Percentiles rank a stretch among this genome's conserved stretches.
These are phyloP conservation scores for Penicillium palitans DNA, from an alignment of 2,329 filamentous ascomycete genomes.

Conservation along the genomic window DNA sequence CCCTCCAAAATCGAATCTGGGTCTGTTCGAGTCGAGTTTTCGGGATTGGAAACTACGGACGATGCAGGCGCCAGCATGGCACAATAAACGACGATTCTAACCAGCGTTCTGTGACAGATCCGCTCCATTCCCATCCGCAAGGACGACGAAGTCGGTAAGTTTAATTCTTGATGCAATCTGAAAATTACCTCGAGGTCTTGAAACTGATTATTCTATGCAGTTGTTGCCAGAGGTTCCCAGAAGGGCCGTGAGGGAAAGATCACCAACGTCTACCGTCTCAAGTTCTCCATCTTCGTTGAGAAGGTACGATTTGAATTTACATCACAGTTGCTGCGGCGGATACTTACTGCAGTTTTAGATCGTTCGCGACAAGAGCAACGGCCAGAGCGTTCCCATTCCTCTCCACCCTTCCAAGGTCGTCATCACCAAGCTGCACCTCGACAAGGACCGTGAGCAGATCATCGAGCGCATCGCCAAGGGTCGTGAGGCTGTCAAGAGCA, in stretches of 20 bases:
- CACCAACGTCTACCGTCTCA: constrained; percentile 95
- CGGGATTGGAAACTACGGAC: background rate
- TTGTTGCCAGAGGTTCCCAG: constrained; percentile 86
- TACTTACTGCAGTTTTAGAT: constrained; percentile 41
- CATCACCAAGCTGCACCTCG: constrained; percentile 97
- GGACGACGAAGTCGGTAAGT: constrained; percentile 75
- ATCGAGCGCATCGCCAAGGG: constrained; percentile 50
- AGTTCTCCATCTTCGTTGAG: constrained; percentile 97
- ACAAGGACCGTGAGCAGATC: constrained; percentile 54
- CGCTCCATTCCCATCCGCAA: constrained; percentile 96
- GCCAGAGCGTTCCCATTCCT: constrained; percentile 91
- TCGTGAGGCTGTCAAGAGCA: constrained; percentile 54
- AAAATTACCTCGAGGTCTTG: background rate
- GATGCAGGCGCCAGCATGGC: constrained; percentile 1
- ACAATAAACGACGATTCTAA: constrained; percentile 14
- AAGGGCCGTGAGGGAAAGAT: constrained; percentile 99
- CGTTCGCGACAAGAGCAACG: constrained; percentile 94
- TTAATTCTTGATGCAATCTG: background rate
- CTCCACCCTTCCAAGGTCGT: constrained; percentile 96
- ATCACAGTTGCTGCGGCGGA: background rate
- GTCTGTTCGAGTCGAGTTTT: constrained; percentile 12
- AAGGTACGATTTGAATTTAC: constrained; percentile 50
- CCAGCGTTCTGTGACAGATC: constrained; percentile 58
- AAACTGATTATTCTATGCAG: constrained; percentile 29
- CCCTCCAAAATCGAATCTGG: constrained; percentile 9